Base-by-base conservation (phyloP, 768 basidiomycete species). In the Ramaria sp. region DNA sequence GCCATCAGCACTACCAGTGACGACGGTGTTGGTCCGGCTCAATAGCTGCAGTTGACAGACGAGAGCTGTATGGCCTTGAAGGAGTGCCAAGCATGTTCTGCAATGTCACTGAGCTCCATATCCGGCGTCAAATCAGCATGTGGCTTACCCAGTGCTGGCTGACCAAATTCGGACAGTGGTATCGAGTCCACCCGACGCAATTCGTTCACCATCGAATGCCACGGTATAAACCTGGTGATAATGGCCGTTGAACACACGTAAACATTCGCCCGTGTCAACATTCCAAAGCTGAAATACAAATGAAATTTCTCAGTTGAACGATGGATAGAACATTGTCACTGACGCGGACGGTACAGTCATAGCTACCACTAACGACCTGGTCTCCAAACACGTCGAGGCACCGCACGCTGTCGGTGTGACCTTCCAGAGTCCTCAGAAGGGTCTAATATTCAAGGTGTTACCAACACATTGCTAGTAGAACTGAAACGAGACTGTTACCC, bases 121-220 rank as follows among this genome's bases (percentile, higher is more conserved):
- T 47, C 37, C n/a, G 15, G 20, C 43, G 10, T 39, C 33, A 17
- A 51, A 37, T 22, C 9, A 20, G 27, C 41, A 51, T n/a, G 45
- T 19, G 22, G 70, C 83, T 62, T 65, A 93, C 91, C 94, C 94
- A 41, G 86, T 84, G 10, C 77, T 72, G 0, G 89, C 86, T 61
- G 87, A 83, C 95, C 95, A 98, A 0, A 97, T 80, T 3, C 93
- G 75, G 3, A 96, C 88, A 1, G 87, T 91, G n/a, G 91, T 93
- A 64, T 97, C 94, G 60, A 95, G 71, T n/a, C 86, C 86, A 4
- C 92, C 94, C 6, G 89, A 89, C 1, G 84, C 89, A 51, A 94
- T 78, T 12, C 81, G 74, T 17, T 81, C 71, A 0, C 94, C 93
- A 63, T 95, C 91, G 61, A 92, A 94, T 10, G 91, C 90, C 41